phyloP scores from a whole-genome alignment of 2,329 filamentous ascomycete genomes.

The Aspergillus oerlinghausenensis region DNA sequence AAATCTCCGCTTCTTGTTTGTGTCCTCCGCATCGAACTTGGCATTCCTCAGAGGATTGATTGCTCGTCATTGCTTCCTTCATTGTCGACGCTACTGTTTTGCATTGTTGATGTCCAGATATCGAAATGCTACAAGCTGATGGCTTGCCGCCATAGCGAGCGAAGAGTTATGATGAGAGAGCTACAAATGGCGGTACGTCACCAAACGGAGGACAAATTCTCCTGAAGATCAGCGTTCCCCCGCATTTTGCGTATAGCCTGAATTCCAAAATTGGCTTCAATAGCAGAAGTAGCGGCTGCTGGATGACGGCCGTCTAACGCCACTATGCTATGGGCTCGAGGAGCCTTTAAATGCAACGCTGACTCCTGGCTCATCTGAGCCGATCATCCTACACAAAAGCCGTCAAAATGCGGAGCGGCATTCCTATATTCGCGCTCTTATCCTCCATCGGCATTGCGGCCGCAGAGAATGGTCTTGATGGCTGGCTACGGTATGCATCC shows the following conservation, averaged over 20 bases:
- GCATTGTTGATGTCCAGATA: neutral
- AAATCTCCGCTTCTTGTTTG: neutral
- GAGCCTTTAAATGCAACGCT: neutral
- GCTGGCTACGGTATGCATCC: constrained; percentile 62
- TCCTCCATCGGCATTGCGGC: constrained; percentile 11
- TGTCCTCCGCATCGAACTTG: neutral
- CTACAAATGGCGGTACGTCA: neutral
- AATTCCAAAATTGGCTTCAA: neutral
- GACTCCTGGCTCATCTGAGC: neutral
- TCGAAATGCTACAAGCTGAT: neutral
- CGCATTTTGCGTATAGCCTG: neutral
- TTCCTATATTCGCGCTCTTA: neutral
- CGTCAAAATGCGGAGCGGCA: neutral
- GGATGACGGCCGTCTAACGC: neutral
- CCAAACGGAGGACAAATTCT: neutral
- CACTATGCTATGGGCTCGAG: neutral
- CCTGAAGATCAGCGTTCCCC: neutral
- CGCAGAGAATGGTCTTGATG: constrained; percentile 59
- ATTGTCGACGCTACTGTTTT: neutral
- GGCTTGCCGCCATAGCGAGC: too few relatives aligned
- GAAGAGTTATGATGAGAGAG: neutral
- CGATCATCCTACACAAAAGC: neutral
- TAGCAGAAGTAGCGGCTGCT: neutral
- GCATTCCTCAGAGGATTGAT: neutral
- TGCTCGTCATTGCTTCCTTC: neutral